Evolutionary conservation across 208 protist species (phyloP), one percentile per base, ranked within the genome.

Genomic region (Wallacemonas collosoma): DNA sequence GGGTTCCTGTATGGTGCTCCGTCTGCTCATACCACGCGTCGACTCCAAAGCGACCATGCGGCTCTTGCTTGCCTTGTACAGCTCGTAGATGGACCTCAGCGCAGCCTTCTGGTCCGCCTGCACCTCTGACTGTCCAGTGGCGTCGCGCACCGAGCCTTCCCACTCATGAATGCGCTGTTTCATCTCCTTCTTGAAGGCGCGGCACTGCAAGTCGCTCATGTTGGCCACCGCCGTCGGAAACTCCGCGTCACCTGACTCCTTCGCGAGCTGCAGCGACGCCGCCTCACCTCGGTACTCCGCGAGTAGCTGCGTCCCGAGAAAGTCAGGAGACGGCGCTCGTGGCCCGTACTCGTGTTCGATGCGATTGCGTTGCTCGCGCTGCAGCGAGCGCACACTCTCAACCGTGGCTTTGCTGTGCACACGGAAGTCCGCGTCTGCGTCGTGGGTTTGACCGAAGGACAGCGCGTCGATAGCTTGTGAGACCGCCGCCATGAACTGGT

Each of bases 121-220:
- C 38, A 92, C 87, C 26, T 91, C 83, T 17, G 72, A 72, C 64
- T 89, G 86, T 7, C 87, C 88, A 2, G 73, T 89, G 12, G 82
- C 89, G 41, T 93, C 81, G 7, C 85, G 75, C 68, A 94, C 81
- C 14, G 85, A 74, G 15, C 80, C 81, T 76, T 95, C 91, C 89
- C 91, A 95, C 78, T 95, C 91, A 68, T 95, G 91, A 72, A 95
- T 94, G 62, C 87, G 88, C 72, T 91, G 85, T 68, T 95, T 95
- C 87, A 95, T 92, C 61, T 91, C 85, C 73, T 85, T 90, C 79
- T 95, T 95, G 63, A 95, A 93, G 38, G 76, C 62, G 56, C 81
- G 77, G 74, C 84, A 88, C 79, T 93, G 77, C 40, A 73, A 71
- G 56, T 80, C 77, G 17, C 87, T 82, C 84, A 95, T 87, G 56